Conservation (phyloP, 345 rosid species). For the Linum lewisii region DNA sequence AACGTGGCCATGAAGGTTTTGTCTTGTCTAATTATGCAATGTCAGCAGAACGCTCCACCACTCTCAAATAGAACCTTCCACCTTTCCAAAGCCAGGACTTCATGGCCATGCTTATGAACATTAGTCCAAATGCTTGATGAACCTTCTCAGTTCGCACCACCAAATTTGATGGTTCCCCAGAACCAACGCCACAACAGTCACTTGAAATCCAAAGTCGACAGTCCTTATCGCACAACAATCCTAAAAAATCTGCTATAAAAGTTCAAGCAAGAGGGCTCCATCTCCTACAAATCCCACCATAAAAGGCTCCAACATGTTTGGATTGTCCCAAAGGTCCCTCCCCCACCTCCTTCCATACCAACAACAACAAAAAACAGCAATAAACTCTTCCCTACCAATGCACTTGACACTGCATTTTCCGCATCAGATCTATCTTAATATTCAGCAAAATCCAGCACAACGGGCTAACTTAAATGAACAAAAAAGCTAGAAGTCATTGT, state of each 20-base stretch:
- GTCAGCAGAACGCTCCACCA: not conserved
- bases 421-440: not conserved
- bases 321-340: not conserved
- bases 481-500: too few species aligned
- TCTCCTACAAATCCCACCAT: too few species aligned
- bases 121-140: not conserved
- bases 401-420: not conserved
- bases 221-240: not conserved
- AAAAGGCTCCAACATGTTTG: not conserved
- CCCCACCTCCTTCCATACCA: not conserved
- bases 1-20: too few species aligned
- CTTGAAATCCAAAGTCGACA: not conserved
- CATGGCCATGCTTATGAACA: not conserved
- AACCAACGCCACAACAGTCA: not conserved
- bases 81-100: not conserved
- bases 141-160: not conserved
- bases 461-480: too few species aligned
- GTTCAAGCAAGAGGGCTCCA: too few species aligned
- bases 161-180: too few species aligned
- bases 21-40: too few species aligned
- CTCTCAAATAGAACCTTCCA: not conserved
- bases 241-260: too few species aligned
- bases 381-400: not conserved
- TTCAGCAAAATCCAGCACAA: not conserved
- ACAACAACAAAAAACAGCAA: not conserved